phyloP scores from a whole-genome alignment of 495 filamentous ascomycete species.

The Lentithecium fluviatile region DNA sequence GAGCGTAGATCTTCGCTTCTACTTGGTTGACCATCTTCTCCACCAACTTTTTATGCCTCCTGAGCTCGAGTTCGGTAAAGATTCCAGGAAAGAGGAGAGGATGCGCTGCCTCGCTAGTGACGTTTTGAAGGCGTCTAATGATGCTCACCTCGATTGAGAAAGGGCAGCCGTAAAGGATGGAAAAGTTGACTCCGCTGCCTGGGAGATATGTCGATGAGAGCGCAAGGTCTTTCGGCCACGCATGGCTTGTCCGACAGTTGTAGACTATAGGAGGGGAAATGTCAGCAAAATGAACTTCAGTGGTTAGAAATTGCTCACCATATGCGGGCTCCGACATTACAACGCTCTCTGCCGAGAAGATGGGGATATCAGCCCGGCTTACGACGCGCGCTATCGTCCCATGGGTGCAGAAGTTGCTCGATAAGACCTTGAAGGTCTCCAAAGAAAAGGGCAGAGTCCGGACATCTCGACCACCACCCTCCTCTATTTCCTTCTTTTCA shows the following conservation, averaged over 20 bases:
- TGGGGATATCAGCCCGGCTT: constrained; percentile 7
- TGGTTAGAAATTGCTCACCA: background rate
- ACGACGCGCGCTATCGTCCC: constrained; percentile 4
- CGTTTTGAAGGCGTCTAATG: constrained; percentile 19
- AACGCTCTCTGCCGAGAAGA: background rate
- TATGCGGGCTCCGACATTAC: constrained; percentile 4
- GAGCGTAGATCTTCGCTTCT: constrained; percentile 33
- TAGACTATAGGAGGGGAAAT: constrained; percentile 24
- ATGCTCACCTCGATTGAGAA: constrained; percentile 27
- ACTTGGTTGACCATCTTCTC: constrained; percentile 35
- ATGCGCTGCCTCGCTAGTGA: constrained; percentile 31
- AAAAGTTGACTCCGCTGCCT: constrained; percentile 31
- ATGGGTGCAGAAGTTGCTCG: constrained; percentile 4
- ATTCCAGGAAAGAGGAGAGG: constrained; percentile 39
- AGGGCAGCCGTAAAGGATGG: constrained; percentile 37
- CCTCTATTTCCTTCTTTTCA: background rate
- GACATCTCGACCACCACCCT: background rate
- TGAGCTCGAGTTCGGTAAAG: constrained; percentile 38
- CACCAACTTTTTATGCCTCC: constrained; percentile 29
- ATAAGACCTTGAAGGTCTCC: constrained; percentile 5
- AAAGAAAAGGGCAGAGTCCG: constrained; percentile 1
- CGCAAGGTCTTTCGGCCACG: constrained; percentile 40
- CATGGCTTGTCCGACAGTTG: constrained; percentile 38
- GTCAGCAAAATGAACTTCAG: background rate
- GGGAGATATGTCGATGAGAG: constrained; percentile 40